A percentile compares a stretch with the other conserved stretches of the same genome.
These are phyloP conservation scores for Metschnikowia corniflorae DNA, from an alignment of 805 yeast genomes.

Conservation along the genomic window DNA sequence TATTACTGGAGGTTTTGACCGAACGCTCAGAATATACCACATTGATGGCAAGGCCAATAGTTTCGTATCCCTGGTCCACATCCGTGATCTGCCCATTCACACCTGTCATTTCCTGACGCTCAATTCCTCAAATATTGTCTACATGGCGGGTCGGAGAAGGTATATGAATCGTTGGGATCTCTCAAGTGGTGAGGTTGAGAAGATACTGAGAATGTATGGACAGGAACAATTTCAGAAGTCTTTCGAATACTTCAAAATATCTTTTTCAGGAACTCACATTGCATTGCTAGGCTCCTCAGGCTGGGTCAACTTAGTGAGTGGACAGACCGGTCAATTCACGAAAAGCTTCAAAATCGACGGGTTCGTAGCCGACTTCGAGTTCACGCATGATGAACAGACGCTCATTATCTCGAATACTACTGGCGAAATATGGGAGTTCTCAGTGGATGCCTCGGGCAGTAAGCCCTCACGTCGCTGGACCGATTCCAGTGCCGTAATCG, in stretches of 20 bases:
- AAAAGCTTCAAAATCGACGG: slow-evolving; percentile 90
- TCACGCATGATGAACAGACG: slow-evolving; percentile 46
- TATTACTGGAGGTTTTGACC: slow-evolving; percentile 89
- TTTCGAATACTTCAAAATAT: slow-evolving; percentile 79
- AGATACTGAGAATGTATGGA: slow-evolving; percentile 86
- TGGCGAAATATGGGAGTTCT: slow-evolving; percentile 91
- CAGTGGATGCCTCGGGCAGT: slow-evolving; percentile 15
- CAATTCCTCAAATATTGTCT: slow-evolving; percentile 48
- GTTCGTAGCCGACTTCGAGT: slow-evolving; percentile 73
- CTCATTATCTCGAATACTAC: slow-evolving; percentile 59
- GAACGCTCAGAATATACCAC: slow-evolving; percentile 81
- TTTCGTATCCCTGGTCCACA: slow-evolving; percentile 76
- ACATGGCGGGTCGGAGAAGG: slow-evolving; percentile 87
- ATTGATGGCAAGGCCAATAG: slow-evolving; percentile 83
- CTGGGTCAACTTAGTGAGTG: slow-evolving; percentile 80
- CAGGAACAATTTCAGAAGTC: slow-evolving; percentile 82
- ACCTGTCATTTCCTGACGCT: slow-evolving; percentile 60
- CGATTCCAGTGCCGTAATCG: slow-evolving; percentile 82
- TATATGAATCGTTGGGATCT: slow-evolving; percentile 93
- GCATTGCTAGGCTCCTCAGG: slow-evolving; percentile 85
- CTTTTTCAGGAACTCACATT: slow-evolving; percentile 67
- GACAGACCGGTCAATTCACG: slow-evolving; percentile 80
- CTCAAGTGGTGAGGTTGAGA: slow-evolving; percentile 65
- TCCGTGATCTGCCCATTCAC: slow-evolving; percentile 76
- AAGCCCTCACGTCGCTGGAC: slow-evolving; percentile 64